These are phyloP conservation scores for Fusarium palustre DNA, from an alignment of 2,329 filamentous ascomycete genomes.

Conservation along the genomic window DNA sequence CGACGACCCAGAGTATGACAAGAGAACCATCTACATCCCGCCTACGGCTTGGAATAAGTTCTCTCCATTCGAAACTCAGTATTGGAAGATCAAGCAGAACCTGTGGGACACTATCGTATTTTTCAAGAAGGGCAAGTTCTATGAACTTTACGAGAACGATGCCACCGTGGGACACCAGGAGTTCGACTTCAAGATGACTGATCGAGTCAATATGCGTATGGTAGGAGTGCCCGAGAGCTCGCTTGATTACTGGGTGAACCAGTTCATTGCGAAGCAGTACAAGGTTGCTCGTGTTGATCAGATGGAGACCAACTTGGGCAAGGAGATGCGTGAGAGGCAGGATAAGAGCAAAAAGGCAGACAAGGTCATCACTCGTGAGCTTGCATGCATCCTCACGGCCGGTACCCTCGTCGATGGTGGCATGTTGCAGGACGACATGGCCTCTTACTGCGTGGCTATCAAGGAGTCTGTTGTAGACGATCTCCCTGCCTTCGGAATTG, in stretches of 20 bases:
- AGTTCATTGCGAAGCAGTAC: conserved; percentile 97
- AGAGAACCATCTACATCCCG: conserved; percentile 90
- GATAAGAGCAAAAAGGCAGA: conserved; percentile 79
- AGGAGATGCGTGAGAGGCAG: conserved; percentile 97
- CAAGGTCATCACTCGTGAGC: conserved; percentile 91
- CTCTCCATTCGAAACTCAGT: conserved; percentile 96
- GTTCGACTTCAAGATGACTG: conserved; percentile 97
- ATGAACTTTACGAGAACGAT: conserved; percentile 97
- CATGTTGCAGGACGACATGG: conserved; percentile 98
- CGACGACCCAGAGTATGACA: conserved; percentile 89
- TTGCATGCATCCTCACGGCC: conserved; percentile 89
- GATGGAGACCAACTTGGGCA: conserved; percentile 93
- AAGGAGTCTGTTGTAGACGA: conserved; percentile 83
- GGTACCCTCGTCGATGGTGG: conserved; percentile 94
- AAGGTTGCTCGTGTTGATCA: conserved; percentile 98
- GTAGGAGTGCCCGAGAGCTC: conserved; percentile 96
- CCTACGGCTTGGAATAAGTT: conserved; percentile 83
- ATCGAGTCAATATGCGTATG: conserved; percentile 99
- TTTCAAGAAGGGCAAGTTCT: conserved; percentile 99
- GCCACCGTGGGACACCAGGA: conserved; percentile 95
- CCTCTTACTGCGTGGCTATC: conserved; percentile 94
- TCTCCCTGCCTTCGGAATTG: conserved; percentile 86
- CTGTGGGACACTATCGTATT: conserved; percentile 98
- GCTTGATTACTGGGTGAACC: conserved; percentile 96
- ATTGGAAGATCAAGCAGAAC: conserved; percentile 99